A percentile compares a stretch with the other conserved stretches of the same genome.
Conservation (phyloP, 2,329 filamentous ascomycete genomes). For the Scorias spongiosa region DNA sequence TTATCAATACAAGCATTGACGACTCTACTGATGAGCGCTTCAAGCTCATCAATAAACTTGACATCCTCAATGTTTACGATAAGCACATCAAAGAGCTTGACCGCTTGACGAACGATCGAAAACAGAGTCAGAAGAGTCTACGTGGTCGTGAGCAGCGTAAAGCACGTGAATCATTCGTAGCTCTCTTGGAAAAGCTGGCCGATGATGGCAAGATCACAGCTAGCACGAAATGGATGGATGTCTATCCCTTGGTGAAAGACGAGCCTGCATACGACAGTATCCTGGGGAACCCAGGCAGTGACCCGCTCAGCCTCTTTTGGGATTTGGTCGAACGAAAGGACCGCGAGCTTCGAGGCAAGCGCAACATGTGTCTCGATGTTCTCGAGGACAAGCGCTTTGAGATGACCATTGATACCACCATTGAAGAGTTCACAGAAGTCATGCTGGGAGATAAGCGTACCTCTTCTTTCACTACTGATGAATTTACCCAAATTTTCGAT, state of each 20-base stretch:
- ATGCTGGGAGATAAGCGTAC: conserved; percentile 71
- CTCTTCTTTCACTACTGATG: conserved; percentile 70
- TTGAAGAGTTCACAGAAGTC: conserved; percentile 73
- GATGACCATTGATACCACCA: conserved; percentile 68
- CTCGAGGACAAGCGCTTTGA: conserved; percentile 72
- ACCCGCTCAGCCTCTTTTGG: conserved; percentile 84
- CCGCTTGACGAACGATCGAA: conserved; percentile 76
- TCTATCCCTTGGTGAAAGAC: conserved; percentile 58
- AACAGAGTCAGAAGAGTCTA: conserved; percentile 71
- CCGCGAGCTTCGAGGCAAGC: conserved; percentile 28
- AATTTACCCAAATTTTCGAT: conserved; percentile 68
- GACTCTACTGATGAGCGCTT: conserved; percentile 77
- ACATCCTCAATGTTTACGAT: conserved; percentile 85
- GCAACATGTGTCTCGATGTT: conserved; percentile 18
- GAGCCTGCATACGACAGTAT: conserved; percentile 61
- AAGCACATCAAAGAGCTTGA: conserved; percentile 89
- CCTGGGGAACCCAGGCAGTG: conserved; percentile 49
- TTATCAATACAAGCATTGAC: conserved; percentile 61
- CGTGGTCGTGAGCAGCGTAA: conserved; percentile 73
- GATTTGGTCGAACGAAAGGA: conserved; percentile 91
- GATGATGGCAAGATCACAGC: conserved; percentile 71
- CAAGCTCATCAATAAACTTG: conserved; percentile 68
- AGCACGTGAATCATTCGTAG: conserved; percentile 65
- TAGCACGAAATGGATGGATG: conserved; percentile 75
- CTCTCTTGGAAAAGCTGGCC: conserved; percentile 59